phyloP scores from a whole-genome alignment of 2,329 filamentous ascomycete genomes.

The Annulohypoxylon truncatum region DNA sequence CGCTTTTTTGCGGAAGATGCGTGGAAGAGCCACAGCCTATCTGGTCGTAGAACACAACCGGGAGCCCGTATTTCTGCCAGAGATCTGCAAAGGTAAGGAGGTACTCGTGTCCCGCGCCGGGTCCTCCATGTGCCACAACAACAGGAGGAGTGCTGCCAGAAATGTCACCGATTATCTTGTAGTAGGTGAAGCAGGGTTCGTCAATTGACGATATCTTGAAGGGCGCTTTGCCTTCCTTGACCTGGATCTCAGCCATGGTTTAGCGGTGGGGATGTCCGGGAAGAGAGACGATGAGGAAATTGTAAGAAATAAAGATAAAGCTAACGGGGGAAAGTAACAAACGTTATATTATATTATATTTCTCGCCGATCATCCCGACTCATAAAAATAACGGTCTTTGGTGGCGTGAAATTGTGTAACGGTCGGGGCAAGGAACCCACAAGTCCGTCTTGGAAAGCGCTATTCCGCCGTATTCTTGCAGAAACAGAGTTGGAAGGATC shows the following conservation, averaged over 20 bases:
- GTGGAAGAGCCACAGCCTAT: slow-evolving; percentile 40
- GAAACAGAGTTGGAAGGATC: neutral
- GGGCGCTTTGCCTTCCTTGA: slow-evolving; percentile 25
- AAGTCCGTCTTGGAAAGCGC: neutral
- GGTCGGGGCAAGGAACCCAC: neutral
- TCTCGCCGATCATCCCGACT: neutral
- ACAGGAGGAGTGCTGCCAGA: slow-evolving; percentile 20
- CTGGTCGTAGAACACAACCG: slow-evolving; percentile 41
- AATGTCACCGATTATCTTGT: slow-evolving; percentile 38
- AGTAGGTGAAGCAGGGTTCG: slow-evolving; percentile 29
- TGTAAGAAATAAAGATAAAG: neutral
- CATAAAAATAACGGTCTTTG: neutral
- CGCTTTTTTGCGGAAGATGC: slow-evolving; percentile 30
- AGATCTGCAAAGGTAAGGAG: slow-evolving; percentile 28
- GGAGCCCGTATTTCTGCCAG: slow-evolving; percentile 24
- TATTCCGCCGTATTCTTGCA: neutral
- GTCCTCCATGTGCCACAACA: slow-evolving; percentile 32
- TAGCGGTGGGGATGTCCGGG: neutral
- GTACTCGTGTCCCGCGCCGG: slow-evolving; percentile 40
- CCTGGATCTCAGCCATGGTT: neutral
- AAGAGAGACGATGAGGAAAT: neutral
- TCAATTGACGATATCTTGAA: slow-evolving; percentile 28
- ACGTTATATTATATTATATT: neutral
- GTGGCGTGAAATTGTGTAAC: neutral
- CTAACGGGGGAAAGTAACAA: too few species aligned